Conservation (phyloP, 768 basidiomycete species). For the Sporobolomyces pararoseus region DNA sequence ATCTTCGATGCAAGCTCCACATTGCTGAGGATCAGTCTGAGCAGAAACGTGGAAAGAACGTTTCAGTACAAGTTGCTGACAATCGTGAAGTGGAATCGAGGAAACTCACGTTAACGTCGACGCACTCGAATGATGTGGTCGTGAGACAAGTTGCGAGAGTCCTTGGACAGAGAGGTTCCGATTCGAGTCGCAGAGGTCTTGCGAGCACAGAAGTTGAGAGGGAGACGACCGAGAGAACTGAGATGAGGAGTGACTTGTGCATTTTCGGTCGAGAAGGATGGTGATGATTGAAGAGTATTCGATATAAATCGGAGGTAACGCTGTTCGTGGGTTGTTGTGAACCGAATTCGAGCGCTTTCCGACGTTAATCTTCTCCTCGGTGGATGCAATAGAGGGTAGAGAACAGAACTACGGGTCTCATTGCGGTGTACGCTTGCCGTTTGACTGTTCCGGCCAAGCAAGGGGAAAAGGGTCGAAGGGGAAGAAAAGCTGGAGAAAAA, state of each 20-base stretch:
- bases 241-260: neutral
- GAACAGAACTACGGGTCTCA: too few species aligned
- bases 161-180: neutral
- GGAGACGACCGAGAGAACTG: neutral
- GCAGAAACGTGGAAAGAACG: neutral
- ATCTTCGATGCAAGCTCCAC: neutral
- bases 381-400: too few species aligned
- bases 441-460: too few species aligned
- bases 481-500: too few species aligned
- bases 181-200: slow-evolving; percentile 2
- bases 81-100: neutral
- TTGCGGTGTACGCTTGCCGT: too few species aligned
- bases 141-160: neutral
- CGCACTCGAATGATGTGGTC: neutral
- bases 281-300: neutral
- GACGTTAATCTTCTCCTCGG: too few species aligned
- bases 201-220: too few species aligned
- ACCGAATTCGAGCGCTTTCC: neutral
- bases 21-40: neutral
- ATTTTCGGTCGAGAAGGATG: neutral
- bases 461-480: too few species aligned
- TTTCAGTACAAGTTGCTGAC: too few species aligned
- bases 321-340: too few species aligned
- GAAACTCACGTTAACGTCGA: slow-evolving; percentile 5
- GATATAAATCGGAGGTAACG: too few species aligned